Percentiles rank a stretch among this genome's conserved stretches.
Conservation (phyloP, 2,329 filamentous ascomycete species). For the Penicillium sclerotiorum region DNA sequence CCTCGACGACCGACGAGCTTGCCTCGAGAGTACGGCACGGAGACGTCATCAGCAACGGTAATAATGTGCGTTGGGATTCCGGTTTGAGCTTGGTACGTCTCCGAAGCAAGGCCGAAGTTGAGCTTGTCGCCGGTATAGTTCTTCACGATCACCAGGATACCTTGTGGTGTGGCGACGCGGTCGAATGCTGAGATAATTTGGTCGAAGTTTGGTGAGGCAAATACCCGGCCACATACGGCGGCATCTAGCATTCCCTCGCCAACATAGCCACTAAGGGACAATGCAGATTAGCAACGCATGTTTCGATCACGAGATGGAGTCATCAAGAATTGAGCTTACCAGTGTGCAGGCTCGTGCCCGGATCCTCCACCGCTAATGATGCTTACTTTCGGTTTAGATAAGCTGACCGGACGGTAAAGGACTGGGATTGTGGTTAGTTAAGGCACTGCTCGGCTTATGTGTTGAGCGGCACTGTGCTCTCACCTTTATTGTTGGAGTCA, state of each 20-base stretch:
- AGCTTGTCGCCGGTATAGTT: constrained; percentile 21
- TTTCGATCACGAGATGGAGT: too few relatives aligned
- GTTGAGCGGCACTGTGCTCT: background rate
- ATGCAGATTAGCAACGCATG: too few relatives aligned
- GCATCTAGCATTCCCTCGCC: constrained; percentile 17
- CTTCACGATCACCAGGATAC: constrained; percentile 15
- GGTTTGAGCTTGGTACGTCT: constrained; percentile 12
- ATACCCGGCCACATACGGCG: constrained; percentile 15
- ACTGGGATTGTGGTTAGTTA: background rate
- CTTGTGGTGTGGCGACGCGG: constrained; percentile 7
- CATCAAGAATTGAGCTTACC: too few relatives aligned
- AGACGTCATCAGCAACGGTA: constrained; percentile 14
- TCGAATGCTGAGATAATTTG: constrained; percentile 15
- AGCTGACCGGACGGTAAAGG: constrained; percentile 5
- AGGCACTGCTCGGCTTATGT: too few relatives aligned
- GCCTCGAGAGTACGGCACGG: constrained; percentile 8
- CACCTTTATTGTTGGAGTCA: constrained; percentile 9
- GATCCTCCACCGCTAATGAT: constrained; percentile 18
- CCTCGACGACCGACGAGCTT: constrained; percentile 12
- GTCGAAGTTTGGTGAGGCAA: constrained; percentile 15
- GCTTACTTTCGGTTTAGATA: constrained; percentile 10
- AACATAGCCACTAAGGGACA: constrained; percentile 14
- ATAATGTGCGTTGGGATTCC: constrained; percentile 11
- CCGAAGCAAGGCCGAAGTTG: constrained; percentile 16
- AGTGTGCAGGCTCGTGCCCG: constrained; percentile 17